A percentile compares a stretch with the other conserved stretches of the same genome.
phyloP scores from a whole-genome alignment of 2,329 filamentous ascomycete genomes.

The Sordariomycetes sp. region DNA sequence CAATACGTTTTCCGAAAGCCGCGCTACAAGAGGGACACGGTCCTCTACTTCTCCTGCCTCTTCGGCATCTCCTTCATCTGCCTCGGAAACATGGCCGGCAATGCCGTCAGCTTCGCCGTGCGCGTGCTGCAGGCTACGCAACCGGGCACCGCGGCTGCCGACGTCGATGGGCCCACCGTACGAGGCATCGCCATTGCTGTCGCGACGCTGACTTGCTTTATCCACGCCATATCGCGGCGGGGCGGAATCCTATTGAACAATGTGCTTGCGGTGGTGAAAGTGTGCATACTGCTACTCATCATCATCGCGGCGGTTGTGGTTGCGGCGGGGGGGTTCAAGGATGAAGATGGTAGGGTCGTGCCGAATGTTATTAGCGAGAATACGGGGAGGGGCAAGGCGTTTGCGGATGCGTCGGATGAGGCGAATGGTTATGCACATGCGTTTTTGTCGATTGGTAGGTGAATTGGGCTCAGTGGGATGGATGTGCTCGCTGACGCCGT shows the following conservation, averaged over 20 bases:
- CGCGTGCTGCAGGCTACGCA: slow-evolving; percentile 23
- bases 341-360: slow-evolving; percentile 2
- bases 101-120: slow-evolving; percentile 30
- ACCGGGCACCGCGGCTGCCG: slow-evolving; percentile 8
- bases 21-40: slow-evolving; percentile 17
- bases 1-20: slow-evolving; percentile 29
- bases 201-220: slow-evolving; percentile 27
- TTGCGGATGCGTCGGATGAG: slow-evolving; percentile 9
- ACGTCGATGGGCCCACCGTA: slow-evolving; percentile 16
- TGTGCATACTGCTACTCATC: slow-evolving; percentile 31
- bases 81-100: slow-evolving; percentile 33
- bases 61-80: slow-evolving; percentile 30
- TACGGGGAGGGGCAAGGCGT: slow-evolving; percentile 8
- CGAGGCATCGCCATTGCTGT: slow-evolving; percentile 32
- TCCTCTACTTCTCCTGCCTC: slow-evolving; percentile 26
- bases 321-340: slow-evolving; percentile 12
- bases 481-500: not conserved
- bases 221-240: slow-evolving; percentile 32
- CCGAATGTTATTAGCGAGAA: slow-evolving; percentile 14
- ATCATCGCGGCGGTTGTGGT: slow-evolving; percentile 18
- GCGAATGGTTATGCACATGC: slow-evolving; percentile 21
- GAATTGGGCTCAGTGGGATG: too few species aligned
- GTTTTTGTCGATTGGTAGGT: slow-evolving; percentile 21
- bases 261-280: slow-evolving; percentile 32
- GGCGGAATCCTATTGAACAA: slow-evolving; percentile 39